Evolutionary conservation across 2,329 filamentous ascomycete species (phyloP).

Genomic region (Thelonectria blattea): DNA sequence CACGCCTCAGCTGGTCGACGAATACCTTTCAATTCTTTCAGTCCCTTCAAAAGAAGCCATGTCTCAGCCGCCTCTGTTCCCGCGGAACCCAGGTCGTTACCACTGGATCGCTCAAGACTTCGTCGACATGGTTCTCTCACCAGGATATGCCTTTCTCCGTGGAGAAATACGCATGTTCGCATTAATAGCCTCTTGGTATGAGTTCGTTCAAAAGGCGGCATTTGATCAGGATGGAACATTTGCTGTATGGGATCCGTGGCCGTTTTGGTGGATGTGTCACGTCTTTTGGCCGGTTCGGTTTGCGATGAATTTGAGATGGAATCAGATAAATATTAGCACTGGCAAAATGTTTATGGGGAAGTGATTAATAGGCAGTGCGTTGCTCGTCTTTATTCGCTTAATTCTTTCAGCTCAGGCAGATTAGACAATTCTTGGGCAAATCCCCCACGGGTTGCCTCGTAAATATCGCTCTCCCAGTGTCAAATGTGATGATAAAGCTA

Average conservation of each 20-base stretch:
- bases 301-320: constrained; percentile 59
- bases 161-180: constrained; percentile 33
- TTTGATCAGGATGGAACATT: constrained; percentile 62
- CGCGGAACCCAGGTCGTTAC: constrained; percentile 38
- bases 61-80: constrained; percentile 30
- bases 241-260: constrained; percentile 60
- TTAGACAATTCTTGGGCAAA: no score
- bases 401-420: no score
- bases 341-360: constrained; percentile 40
- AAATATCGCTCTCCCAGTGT: no score
- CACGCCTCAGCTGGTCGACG: constrained; percentile 53
- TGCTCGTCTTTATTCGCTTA: no score
- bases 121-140: constrained; percentile 56
- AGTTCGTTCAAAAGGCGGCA: constrained; percentile 48
- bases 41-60: constrained; percentile 4
- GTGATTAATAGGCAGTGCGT: background rate
- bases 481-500: no score
- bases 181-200: constrained; percentile 25
- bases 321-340: constrained; percentile 71
- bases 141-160: constrained; percentile 42
- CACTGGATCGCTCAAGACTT: constrained; percentile 76
- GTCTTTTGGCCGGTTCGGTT: constrained; percentile 63
- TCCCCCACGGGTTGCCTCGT: no score
- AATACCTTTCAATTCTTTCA: constrained; percentile 58
- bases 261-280: constrained; percentile 63